Percentiles rank a stretch among this genome's conserved stretches.
Conservation (phyloP, 2,329 filamentous ascomycete genomes). For the Neoascochyta sp. region DNA sequence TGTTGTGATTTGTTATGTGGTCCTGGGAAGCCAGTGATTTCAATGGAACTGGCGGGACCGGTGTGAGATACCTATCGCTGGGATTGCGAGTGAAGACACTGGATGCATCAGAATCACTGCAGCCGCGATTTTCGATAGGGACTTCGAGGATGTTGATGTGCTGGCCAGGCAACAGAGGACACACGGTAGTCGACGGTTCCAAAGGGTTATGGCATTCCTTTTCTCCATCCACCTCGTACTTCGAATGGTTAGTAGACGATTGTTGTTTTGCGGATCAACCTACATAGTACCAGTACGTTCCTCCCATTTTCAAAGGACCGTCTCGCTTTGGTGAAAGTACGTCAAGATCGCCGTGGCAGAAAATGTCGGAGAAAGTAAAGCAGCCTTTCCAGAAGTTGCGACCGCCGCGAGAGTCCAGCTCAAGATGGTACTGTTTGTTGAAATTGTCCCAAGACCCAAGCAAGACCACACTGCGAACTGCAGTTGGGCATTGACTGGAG, state of each 20-base stretch:
- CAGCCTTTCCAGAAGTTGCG: constrained; percentile 80
- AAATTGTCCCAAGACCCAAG: constrained; percentile 98
- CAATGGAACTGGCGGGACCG: constrained; percentile 50
- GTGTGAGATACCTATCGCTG: constrained; percentile 68
- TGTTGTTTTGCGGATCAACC: constrained; percentile 43
- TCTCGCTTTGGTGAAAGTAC: constrained; percentile 56
- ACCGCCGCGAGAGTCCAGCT: constrained; percentile 72
- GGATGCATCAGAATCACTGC: constrained; percentile 64
- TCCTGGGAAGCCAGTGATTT: constrained; percentile 20
- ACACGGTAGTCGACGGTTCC: constrained; percentile 70
- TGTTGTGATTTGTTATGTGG: constrained; percentile 15
- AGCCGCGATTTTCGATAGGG: constrained; percentile 61
- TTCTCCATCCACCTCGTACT: constrained; percentile 84
- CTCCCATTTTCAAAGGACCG: constrained; percentile 85
- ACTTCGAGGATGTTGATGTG: constrained; percentile 79
- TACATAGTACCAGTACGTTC: constrained; percentile 95
- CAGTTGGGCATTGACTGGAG: constrained; percentile 34
- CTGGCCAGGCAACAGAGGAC: constrained; percentile 85
- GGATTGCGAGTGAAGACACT: constrained; percentile 75
- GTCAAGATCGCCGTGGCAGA: constrained; percentile 67
- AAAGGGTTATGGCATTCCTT: constrained; percentile 71
- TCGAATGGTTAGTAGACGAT: constrained; percentile 14
- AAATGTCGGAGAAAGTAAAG: constrained; percentile 79
- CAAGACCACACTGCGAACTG: constrained; percentile 68
- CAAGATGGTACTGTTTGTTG: constrained; percentile 70